These are phyloP conservation scores for Coprinellus micaceus DNA, from an alignment of 768 basidiomycete species.

Conservation along the genomic window DNA sequence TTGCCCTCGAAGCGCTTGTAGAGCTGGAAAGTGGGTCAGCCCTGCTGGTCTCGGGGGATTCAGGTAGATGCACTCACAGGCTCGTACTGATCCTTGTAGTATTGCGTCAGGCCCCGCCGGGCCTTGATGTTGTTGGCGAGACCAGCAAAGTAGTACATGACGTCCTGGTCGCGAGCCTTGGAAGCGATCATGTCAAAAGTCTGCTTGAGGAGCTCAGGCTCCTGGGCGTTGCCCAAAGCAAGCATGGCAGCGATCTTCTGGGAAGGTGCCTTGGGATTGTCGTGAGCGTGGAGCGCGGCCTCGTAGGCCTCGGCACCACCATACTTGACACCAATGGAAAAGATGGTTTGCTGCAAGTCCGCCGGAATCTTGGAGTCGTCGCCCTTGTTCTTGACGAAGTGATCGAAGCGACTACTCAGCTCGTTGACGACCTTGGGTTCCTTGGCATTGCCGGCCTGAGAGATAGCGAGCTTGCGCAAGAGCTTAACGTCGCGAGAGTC, in stretches of 20 bases:
- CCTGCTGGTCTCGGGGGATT: too few species aligned
- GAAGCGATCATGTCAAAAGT: slow-evolving; percentile 59
- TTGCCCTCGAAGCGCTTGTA: slow-evolving; percentile 70
- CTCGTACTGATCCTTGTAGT: slow-evolving; percentile 70
- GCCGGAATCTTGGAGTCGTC: slow-evolving; percentile 78
- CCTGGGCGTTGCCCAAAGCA: slow-evolving; percentile 60
- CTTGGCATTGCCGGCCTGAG: slow-evolving; percentile 35
- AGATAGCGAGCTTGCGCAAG: slow-evolving; percentile 72
- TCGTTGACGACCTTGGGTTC: slow-evolving; percentile 58
- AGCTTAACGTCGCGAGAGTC: slow-evolving; percentile 69
- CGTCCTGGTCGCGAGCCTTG: slow-evolving; percentile 57
- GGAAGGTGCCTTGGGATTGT: slow-evolving; percentile 71
- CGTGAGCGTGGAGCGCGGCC: slow-evolving; percentile 62
- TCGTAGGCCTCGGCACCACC: slow-evolving; percentile 77
- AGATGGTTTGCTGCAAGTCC: slow-evolving; percentile 65
- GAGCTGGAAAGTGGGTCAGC: slow-evolving; percentile 35
- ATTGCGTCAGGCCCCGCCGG: slow-evolving; percentile 50
- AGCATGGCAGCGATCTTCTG: slow-evolving; percentile 67
- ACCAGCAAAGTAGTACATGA: slow-evolving; percentile 60
- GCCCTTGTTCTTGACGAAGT: slow-evolving; percentile 58
- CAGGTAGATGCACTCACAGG: slow-evolving; percentile 44
- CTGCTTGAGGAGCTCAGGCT: slow-evolving; percentile 53
- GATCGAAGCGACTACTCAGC: slow-evolving; percentile 64
- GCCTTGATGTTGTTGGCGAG: slow-evolving; percentile 54
- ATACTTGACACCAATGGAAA: slow-evolving; percentile 57